phyloP scores from a whole-genome alignment of 2,329 filamentous ascomycete genomes.

The Fusarium robinianum region DNA sequence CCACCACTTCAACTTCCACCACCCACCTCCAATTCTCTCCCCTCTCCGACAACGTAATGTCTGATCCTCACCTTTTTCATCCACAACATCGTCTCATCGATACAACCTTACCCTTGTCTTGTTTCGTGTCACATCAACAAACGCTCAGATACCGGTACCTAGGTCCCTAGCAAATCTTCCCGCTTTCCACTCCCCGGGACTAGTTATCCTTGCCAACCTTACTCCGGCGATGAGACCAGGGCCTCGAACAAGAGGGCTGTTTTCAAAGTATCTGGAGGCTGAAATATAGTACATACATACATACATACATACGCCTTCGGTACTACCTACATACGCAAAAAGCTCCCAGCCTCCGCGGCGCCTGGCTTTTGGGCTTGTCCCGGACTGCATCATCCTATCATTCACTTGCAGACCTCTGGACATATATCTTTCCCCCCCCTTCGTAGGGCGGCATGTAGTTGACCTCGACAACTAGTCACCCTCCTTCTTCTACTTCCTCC shows the following conservation, averaged over 20 bases:
- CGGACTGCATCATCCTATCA: conserved; percentile 23
- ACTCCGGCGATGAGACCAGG: too few species aligned
- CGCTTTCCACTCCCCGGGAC: background rate
- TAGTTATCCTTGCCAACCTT: too few species aligned
- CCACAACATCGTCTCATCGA: background rate
- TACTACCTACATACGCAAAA: too few species aligned
- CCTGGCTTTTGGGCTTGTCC: conserved; percentile 11
- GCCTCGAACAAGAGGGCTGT: too few species aligned
- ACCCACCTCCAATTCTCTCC: background rate
- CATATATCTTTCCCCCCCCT: conserved; percentile 6
- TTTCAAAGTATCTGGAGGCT: too few species aligned
- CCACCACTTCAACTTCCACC: background rate
- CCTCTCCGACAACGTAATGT: conserved; percentile 4
- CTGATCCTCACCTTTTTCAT: background rate
- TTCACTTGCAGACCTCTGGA: conserved; percentile 13
- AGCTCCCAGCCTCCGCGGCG: conserved; percentile 18
- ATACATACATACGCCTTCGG: too few species aligned
- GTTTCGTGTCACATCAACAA: too few species aligned
- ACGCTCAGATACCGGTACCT: background rate
- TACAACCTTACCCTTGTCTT: background rate
- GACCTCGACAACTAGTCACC: conserved; percentile 10
- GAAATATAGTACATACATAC: too few species aligned
- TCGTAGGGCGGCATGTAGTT: conserved; percentile 19
- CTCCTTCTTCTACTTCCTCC: conserved; percentile 3
- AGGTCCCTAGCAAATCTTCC: background rate